A percentile compares a stretch with the other conserved stretches of the same genome.
These are phyloP conservation scores for Backusella westeae DNA, from an alignment of 192 early-diverging fungal genomes.

Conservation along the genomic window DNA sequence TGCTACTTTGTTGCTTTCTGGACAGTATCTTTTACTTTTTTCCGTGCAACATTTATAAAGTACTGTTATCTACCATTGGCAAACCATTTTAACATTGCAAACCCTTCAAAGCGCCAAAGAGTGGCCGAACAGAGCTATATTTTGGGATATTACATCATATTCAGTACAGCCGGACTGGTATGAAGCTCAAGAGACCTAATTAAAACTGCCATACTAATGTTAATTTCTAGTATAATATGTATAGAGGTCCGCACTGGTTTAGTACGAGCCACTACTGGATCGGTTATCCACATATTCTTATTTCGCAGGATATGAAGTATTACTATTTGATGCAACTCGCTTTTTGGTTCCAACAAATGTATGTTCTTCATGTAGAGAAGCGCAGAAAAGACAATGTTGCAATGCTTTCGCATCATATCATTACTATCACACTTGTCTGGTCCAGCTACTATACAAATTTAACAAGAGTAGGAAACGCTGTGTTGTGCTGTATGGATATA, in stretches of 20 bases:
- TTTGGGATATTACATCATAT: slow-evolving; percentile 61
- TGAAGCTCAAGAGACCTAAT: background rate
- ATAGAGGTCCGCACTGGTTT: slow-evolving; percentile 68
- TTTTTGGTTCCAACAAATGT: slow-evolving; percentile 81
- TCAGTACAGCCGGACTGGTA: slow-evolving; percentile 64
- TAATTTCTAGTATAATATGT: slow-evolving; percentile 56
- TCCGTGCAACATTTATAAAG: slow-evolving; percentile 57
- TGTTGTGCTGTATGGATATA: slow-evolving; percentile 76
- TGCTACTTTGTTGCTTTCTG: slow-evolving; percentile 63
- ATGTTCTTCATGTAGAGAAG: slow-evolving; percentile 71
- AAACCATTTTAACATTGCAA: slow-evolving; percentile 37
- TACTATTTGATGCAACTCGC: slow-evolving; percentile 76
- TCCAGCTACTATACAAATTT: slow-evolving; percentile 67
- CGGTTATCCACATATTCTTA: slow-evolving; percentile 64
- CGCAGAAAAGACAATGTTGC: slow-evolving; percentile 69
- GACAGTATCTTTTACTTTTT: slow-evolving; percentile 62
- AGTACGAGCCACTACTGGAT: slow-evolving; percentile 68
- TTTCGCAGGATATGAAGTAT: slow-evolving; percentile 56
- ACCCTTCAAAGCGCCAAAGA: slow-evolving; percentile 41
- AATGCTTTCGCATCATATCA: slow-evolving; percentile 75
- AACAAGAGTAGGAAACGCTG: slow-evolving; percentile 77
- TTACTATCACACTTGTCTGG: slow-evolving; percentile 67
- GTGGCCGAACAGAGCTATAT: slow-evolving; percentile 76
- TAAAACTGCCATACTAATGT: background rate
- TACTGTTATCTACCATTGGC: slow-evolving; percentile 46